Percentiles rank a stretch among this genome's conserved stretches.
These are phyloP conservation scores for Balamuthia mandrillaris DNA, from an alignment of 208 protist species.

Conservation along the genomic window DNA sequence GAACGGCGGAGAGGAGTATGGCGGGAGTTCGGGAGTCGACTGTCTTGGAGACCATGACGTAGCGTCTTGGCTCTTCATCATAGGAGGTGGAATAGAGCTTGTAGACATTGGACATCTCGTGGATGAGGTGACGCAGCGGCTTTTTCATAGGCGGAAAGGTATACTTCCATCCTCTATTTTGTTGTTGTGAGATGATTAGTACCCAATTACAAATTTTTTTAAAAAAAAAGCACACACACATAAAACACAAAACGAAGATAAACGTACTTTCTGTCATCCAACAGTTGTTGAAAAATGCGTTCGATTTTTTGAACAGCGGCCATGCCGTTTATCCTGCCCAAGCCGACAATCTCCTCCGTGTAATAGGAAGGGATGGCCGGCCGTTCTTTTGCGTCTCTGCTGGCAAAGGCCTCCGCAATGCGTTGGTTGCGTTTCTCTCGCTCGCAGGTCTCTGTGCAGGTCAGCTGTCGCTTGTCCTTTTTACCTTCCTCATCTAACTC, in stretches of 20 bases:
- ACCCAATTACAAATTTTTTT: too few relatives aligned
- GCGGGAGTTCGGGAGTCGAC: neutral
- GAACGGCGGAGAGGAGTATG: neutral
- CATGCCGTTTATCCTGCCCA: neutral
- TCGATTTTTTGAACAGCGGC: slow-evolving; percentile 13
- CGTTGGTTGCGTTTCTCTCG: slow-evolving; percentile 48
- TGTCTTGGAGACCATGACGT: slow-evolving; percentile 10
- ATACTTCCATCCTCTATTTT: neutral
- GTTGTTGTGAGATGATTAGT: slow-evolving; percentile 7
- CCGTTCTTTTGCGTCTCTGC: neutral
- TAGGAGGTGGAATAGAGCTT: neutral
- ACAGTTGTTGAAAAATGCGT: neutral
- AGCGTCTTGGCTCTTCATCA: neutral
- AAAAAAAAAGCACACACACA: too few relatives aligned
- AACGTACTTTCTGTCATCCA: too few relatives aligned
- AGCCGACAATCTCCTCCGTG: neutral
- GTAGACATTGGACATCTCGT: slow-evolving; percentile 3
- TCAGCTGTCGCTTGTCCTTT: slow-evolving; percentile 44
- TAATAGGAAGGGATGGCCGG: too few relatives aligned
- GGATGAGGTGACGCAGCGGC: neutral
- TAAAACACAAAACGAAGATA: too few relatives aligned
- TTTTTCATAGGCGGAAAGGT: slow-evolving; percentile 22
- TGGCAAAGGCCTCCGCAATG: slow-evolving; percentile 45
- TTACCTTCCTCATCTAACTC: too few relatives aligned
- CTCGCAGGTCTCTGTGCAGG: slow-evolving; percentile 59